Evolutionary conservation across 2,329 filamentous ascomycete genomes (phyloP), one percentile per base, ranked within the genome.

Genomic region (Cladosporium sp.): DNA sequence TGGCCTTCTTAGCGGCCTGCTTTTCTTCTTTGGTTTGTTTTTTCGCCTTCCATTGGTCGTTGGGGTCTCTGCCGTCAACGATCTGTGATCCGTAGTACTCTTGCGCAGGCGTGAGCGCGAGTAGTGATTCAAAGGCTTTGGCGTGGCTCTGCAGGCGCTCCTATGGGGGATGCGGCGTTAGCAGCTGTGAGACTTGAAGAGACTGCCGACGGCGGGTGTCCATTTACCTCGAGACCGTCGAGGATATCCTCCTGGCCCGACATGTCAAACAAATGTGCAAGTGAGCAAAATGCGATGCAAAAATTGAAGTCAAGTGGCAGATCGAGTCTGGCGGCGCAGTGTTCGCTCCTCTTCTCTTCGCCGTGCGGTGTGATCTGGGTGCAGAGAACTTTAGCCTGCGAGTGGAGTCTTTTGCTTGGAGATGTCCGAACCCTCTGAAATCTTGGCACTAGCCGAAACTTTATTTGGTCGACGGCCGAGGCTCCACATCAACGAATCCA

Each of bases 21-120:
- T 88, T 88, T 69, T 95, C 80, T 68, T 89, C 86, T 67, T 95
- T 95, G 43, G 89, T 92, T 72, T 97, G 91, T 75, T 97, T 97
- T 73, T 93, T 95, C 65, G 85, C 85, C 68, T 84, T 83, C 89
- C 90, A 95, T 84, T 96, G 89, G 62, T 93, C 86, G 69, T 79
- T 89, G 55, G 79, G 86, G 66, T 95, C 89, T 67, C 91, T 83
- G 50, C 85, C 88, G 32, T 66, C 64, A 33, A 59, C 63, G 13
- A 65, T 62, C 41, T 65, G 63, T 41, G 60, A 62, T 51, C 63
- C 66, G 62, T 94, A 95, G 71, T 95, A 95, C 61, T 89, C 83
- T 70, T 93, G 91, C 54, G 89, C 88, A 35, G 91, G 89, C 52
- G 94, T 95, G 56, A 95, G 76, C 51, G 88, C 92, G 67, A 95